Base-by-base conservation (phyloP, 1,284 basidiomycete species). In the Mycena citricolor region DNA sequence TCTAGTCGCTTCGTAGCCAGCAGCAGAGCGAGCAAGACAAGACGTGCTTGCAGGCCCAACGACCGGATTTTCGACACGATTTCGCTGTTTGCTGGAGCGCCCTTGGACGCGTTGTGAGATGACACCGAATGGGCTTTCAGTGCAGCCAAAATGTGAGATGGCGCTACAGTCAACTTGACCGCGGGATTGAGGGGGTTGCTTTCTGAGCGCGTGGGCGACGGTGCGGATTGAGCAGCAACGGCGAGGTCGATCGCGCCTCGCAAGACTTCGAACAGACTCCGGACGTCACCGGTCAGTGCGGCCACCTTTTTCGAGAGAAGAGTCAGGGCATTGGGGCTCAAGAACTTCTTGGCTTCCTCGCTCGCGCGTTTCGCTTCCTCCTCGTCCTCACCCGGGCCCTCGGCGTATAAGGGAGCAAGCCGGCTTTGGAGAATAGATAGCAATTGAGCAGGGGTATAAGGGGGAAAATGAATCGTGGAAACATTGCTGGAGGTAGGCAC, bases 291-390 rank as follows among this genome's bases (percentile, higher is more conserved):
- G 0, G 88, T 89, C 52, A 83, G 71, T 1, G 81, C 71, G 5
- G 88, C 85, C 16, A 89, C 68, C 59, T 90, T 90, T 66, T 87
- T 87, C 13, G 82, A 77, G 14, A 90, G 71, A 8, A 90, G 68
- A 20, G 71, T 81, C 26, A 89, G 61, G 3, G 84, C 72, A 1
- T 83, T 69, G 4, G 63, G 45, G 1, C 86, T 82, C 14, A 90
- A 62, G 52, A 90, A 75, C 42, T 74, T 77, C 59, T 71, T 71
- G 8, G 62, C 56, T n/a, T 36, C 41, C 25, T 43, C 36, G 19
- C 33, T 49, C 8, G 43, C 40, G 20, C 33, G 26, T 23, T 43
- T 34, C 22, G 74, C 61, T 10, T 58, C 51, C 4, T 65, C 61
- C 3, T 54, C 47, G 20, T 62, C 57, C 3, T 55, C 42, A 12